Evolutionary conservation across 2,329 filamentous ascomycete genomes (phyloP), one percentile per base, ranked within the genome.

Genomic region (Pyricularia sp.): DNA sequence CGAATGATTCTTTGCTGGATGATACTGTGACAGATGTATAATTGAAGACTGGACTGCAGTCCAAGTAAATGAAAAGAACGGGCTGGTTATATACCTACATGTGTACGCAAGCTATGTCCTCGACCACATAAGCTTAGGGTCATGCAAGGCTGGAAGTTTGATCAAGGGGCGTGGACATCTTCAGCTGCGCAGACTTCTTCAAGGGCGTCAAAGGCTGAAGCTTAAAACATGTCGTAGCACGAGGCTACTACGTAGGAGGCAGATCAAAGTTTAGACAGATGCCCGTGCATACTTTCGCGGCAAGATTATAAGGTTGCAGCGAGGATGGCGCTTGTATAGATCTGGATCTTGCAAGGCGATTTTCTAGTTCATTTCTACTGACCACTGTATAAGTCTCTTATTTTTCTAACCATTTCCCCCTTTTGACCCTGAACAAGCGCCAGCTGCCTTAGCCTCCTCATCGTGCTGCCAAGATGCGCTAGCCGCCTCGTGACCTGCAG

Each of bases 371-470:
- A 9, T 12, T 23, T 25, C 9, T 25, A 61, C 10, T 61, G 58
- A 12, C 58, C 25, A 26, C 58, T 61, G 58, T 61, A 61, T 26
- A 61, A 26, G n/a, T 61, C 58, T 12, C 58, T 61, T 26, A 61
- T 61, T 11, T 25, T 14, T 26, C 58, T 61, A 23, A 64, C 26
- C 23, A 63, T 23, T 4, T 64, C 58, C 10, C n/a, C 55, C n/a
- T 64, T 31, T 55, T 68, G 59, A 20, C 66, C 66, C 23, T 68
- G 66, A 3, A 68, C 30, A 1, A 68, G 66, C 55, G 55, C 66
- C 58, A 63, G 59, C 55, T 68, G 66, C 30, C 66, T 30, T 20
- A 68, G 66, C n/a, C 28, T 31, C 30, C 55, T 63, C 58, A 68
- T 68, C 10, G 50, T 68, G 58, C 33, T 33, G n/a, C 66, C 66